These are phyloP conservation scores for Tephrocybe sp. DNA, from an alignment of 768 basidiomycete species.

Conservation along the genomic window DNA sequence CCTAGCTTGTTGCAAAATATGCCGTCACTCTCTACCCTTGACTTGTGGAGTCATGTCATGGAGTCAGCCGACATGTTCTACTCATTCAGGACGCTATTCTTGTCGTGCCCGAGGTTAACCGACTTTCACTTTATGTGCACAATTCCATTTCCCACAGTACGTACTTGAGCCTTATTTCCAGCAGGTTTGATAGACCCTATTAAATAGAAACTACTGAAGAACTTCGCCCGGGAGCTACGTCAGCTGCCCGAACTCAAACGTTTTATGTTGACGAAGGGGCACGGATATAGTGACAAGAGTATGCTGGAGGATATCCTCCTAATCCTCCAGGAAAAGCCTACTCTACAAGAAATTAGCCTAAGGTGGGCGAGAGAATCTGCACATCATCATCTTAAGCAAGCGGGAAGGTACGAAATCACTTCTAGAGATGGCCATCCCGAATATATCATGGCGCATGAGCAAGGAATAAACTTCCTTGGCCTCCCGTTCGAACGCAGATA, in stretches of 20 bases:
- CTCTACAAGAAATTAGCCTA: slow-evolving; percentile 39
- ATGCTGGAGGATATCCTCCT: slow-evolving; percentile 41
- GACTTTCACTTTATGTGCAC: slow-evolving; percentile 54
- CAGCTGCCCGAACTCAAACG: slow-evolving; percentile 38
- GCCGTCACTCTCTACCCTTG: slow-evolving; percentile 36
- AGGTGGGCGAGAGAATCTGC: slow-evolving; percentile 48
- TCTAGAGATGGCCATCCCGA: slow-evolving; percentile 20
- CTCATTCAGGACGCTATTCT: slow-evolving; percentile 25
- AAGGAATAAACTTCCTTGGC: slow-evolving; percentile 40
- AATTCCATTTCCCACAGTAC: slow-evolving; percentile 38
- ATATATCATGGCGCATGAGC: slow-evolving; percentile 31
- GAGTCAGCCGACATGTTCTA: slow-evolving; percentile 33
- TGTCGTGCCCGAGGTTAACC: slow-evolving; percentile 34
- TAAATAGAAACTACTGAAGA: slow-evolving; percentile 41
- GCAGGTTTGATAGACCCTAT: background rate
- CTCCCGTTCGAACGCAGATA: slow-evolving; percentile 34
- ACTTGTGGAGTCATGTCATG: slow-evolving; percentile 46
- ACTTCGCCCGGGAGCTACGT: slow-evolving; percentile 34
- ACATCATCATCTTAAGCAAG: slow-evolving; percentile 47
- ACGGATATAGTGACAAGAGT: slow-evolving; percentile 41
- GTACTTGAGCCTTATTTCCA: slow-evolving; percentile 9
- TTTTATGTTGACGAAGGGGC: slow-evolving; percentile 48
- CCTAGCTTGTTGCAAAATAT: slow-evolving; percentile 32
- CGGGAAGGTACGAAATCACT: slow-evolving; percentile 39
- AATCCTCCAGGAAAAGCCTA: slow-evolving; percentile 30